Base-by-base conservation (phyloP, 352 stramenopile genomes). In the Aphanomyces cochlioides region DNA sequence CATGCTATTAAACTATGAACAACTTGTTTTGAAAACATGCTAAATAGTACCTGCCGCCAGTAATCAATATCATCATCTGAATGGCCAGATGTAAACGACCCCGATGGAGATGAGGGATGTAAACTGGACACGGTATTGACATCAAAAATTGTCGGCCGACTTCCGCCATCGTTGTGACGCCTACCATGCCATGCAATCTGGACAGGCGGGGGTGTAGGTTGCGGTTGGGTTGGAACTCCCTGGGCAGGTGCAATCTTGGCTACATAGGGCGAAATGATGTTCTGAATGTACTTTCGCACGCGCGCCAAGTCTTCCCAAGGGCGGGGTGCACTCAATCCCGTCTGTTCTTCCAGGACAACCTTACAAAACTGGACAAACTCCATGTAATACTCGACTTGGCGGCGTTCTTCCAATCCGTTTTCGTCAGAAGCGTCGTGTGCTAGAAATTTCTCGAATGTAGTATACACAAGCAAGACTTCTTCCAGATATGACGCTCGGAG, bases 231-330 rank as follows among this genome's bases (percentile, higher is more conserved):
- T 10, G 13, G 15, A 10, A 50, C 19, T 4, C 39, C 36, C 8
- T 48, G 47, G 5, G 5, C 15, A 17, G 64, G 53, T 17, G 64
- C n/a, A 3, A 70, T n/a, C 40, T 70, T 70, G 45, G 64, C 53
- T 50, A 70, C 47, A 34, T 70, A 70, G 2, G 64, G 64, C 48
- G 40, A 19, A 19, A 70, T 47, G 1, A 70, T 58, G 15, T 61
- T 48, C 12, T 54, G 53, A 50, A 70, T 70, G 40, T 70, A 70
- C 54, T 70, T 70, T 8, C 64, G 64, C 13, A 70, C 64, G n/a
- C 64, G 64, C 39, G 64, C 64, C 7, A 70, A 41, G n/a, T 70
- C 64, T 60, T 70, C 64, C 64, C 64, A 70, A 4, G 64, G 13
- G 10, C 64, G 64, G 28, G 40, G n/a, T 7, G 64, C 15, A 19